A percentile compares a stretch with the other conserved stretches of the same genome.
These are phyloP conservation scores for Boletus rubescentipes DNA, from an alignment of 768 basidiomycete genomes.

Conservation along the genomic window DNA sequence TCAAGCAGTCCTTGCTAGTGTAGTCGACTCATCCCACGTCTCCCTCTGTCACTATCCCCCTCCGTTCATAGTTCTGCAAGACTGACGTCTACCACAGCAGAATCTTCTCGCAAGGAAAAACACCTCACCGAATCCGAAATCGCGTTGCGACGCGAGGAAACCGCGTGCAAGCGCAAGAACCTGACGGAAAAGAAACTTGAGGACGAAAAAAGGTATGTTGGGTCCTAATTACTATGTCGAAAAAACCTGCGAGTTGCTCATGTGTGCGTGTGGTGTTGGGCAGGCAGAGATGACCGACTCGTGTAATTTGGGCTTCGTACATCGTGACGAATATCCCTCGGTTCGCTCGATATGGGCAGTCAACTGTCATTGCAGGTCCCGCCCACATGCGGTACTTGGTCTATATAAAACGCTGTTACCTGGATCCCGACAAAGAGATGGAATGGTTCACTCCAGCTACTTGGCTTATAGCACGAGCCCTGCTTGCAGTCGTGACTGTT, in stretches of 20 bases:
- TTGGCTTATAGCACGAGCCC: too few species aligned
- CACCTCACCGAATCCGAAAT: constrained; percentile 70
- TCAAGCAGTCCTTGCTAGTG: constrained; percentile 70
- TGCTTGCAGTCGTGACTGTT: too few species aligned
- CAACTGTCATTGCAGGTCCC: too few species aligned
- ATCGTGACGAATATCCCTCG: too few species aligned
- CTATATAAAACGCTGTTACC: too few species aligned
- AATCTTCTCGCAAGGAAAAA: constrained; percentile 45
- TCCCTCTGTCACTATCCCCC: constrained; percentile 45
- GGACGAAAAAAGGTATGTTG: constrained; percentile 51
- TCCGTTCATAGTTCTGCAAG: background rate
- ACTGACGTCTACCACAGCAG: constrained; percentile 3
- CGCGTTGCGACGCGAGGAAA: constrained; percentile 75
- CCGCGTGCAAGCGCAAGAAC: constrained; percentile 77
- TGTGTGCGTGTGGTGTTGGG: background rate
- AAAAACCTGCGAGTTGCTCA: background rate
- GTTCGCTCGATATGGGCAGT: too few species aligned
- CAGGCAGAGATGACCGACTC: constrained; percentile 86
- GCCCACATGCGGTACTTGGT: too few species aligned
- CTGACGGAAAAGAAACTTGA: constrained; percentile 33
- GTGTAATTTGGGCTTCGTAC: too few species aligned
- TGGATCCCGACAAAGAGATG: too few species aligned
- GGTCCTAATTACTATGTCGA: background rate
- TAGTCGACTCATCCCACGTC: constrained; percentile 67
- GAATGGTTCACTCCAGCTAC: too few species aligned